Evolutionary conservation across 2,329 filamentous ascomycete genomes (phyloP).

Genomic region (Dactylonectria macrodidyma): DNA sequence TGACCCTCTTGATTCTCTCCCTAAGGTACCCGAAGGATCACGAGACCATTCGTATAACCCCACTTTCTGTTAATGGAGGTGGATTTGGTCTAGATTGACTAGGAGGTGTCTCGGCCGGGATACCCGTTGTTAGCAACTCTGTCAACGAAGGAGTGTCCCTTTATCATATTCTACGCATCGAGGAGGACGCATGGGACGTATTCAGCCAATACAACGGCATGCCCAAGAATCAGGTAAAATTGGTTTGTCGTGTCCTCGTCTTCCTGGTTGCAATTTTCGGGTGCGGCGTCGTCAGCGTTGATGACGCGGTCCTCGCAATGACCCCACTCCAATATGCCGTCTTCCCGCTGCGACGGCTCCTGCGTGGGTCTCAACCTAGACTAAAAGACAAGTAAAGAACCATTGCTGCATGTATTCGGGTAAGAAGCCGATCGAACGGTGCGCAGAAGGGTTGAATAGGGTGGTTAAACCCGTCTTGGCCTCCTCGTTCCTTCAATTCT

Average conservation of each 20-base stretch:
- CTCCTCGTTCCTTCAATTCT: neutral
- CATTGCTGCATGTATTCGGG: neutral
- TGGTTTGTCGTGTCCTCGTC: neutral
- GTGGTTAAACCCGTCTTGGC: neutral
- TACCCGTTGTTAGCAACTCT: too few species aligned
- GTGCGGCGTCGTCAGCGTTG: slow-evolving; percentile 26
- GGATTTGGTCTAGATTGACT: too few species aligned
- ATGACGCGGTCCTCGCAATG: slow-evolving; percentile 25
- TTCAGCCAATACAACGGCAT: too few species aligned
- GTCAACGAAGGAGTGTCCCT: too few species aligned
- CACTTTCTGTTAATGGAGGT: too few species aligned
- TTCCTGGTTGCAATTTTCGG: neutral
- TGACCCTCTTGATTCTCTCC: too few species aligned
- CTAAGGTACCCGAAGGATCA: too few species aligned
- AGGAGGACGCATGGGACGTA: neutral
- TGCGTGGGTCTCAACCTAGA: slow-evolving; percentile 12
- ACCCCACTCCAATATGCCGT: slow-evolving; percentile 26
- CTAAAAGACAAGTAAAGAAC: neutral
- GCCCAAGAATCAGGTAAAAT: neutral
- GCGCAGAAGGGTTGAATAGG: neutral
- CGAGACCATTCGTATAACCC: too few species aligned
- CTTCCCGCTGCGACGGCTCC: slow-evolving; percentile 10
- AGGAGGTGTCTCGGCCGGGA: too few species aligned
- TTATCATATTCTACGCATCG: neutral
- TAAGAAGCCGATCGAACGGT: neutral